Evolutionary conservation across 441 rosid genomes (phyloP).

Genomic region (Mallotus japonicus): DNA sequence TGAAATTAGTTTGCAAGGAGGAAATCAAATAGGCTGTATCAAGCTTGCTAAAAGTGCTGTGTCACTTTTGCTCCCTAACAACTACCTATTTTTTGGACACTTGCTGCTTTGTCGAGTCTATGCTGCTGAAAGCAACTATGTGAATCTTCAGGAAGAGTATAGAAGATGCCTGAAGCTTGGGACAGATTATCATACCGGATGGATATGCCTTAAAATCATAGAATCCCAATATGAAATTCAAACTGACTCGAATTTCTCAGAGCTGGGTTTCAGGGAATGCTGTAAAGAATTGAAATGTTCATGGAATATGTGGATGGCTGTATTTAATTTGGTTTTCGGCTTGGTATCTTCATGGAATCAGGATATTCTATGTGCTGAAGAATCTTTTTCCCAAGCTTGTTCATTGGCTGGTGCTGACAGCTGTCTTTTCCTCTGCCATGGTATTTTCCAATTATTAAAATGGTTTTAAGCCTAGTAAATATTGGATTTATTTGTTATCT

Average conservation of each 20-base stretch:
- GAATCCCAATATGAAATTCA: conserved; percentile 62
- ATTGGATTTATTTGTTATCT: not conserved
- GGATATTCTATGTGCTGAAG: conserved; percentile 62
- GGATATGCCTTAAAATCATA: conserved; percentile 72
- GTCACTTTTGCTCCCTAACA: conserved; percentile 57
- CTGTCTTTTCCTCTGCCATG: conserved; percentile 78
- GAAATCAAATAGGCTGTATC: conserved; percentile 46
- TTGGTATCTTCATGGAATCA: conserved; percentile 48
- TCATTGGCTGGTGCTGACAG: conserved; percentile 54
- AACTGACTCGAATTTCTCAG: conserved; percentile 45
- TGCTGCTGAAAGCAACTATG: conserved; percentile 54
- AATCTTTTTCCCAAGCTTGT: conserved; percentile 64
- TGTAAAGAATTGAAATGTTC: conserved; percentile 43
- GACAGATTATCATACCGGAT: conserved; percentile 71
- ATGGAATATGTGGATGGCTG: conserved; percentile 61
- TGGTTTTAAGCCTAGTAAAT: not conserved
- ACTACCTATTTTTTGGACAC: conserved; percentile 68
- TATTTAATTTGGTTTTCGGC: conserved; percentile 53
- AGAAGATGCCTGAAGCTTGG: conserved; percentile 69
- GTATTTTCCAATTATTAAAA: conserved; percentile 35
- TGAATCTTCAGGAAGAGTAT: conserved; percentile 52
- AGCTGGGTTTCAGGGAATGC: conserved; percentile 52
- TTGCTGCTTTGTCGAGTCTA: conserved; percentile 74
- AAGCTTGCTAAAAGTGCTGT: conserved; percentile 56
- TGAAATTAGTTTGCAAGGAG: conserved; percentile 68